Evolutionary conservation across 345 rosid genomes (phyloP).

Genomic region (Gossypium raimondii): DNA sequence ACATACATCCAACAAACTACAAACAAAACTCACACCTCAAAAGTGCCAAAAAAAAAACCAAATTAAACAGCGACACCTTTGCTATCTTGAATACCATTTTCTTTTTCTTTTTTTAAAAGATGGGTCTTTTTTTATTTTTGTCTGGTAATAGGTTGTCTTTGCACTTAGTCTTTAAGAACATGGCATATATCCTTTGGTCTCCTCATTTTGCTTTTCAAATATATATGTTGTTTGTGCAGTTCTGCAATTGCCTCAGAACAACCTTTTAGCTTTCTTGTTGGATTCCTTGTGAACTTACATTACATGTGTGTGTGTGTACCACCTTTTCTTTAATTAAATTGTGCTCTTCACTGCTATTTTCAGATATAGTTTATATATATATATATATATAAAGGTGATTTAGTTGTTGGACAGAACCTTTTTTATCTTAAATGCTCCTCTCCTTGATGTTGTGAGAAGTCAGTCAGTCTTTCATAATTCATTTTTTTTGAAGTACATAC

Average conservation of each 20-base stretch:
- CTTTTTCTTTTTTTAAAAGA: not conserved
- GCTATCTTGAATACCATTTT: not conserved
- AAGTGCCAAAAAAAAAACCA: slow-evolving; percentile 18
- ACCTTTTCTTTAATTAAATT: not conserved
- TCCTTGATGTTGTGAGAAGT: not conserved
- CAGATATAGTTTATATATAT: not conserved
- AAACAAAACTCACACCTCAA: slow-evolving; percentile 38
- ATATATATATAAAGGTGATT: not conserved
- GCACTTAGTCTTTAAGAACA: slow-evolving; percentile 15
- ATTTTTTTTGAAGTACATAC: not conserved
- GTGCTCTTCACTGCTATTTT: not conserved
- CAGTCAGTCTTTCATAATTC: not conserved
- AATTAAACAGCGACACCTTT: not conserved
- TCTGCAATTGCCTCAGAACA: slow-evolving; percentile 10
- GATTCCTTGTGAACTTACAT: slow-evolving; percentile 17
- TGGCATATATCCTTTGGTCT: not conserved
- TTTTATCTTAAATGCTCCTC: not conserved
- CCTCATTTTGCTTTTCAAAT: not conserved
- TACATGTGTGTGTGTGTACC: too few relatives aligned
- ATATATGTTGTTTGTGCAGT: not conserved
- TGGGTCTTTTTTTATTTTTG: slow-evolving; percentile 10
- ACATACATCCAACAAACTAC: slow-evolving; percentile 30
- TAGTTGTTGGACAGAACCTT: not conserved
- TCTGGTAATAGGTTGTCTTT: slow-evolving; percentile 30
- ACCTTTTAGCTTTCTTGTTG: slow-evolving; percentile 28